Conservation (phyloP, 1,284 basidiomycete genomes). For the Pascua sp. region DNA sequence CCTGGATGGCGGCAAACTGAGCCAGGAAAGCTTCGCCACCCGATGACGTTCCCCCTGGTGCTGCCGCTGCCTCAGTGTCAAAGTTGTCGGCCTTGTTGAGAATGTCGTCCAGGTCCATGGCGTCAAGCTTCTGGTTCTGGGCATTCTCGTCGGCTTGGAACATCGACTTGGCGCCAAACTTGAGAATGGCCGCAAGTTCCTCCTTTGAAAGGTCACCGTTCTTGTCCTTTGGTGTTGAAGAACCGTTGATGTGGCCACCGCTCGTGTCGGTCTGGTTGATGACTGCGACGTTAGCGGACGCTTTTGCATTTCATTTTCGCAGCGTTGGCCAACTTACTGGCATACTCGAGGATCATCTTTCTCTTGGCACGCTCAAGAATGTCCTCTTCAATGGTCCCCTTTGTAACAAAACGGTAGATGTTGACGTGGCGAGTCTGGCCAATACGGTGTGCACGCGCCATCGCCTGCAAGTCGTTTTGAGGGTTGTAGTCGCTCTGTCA, state of each 20-base stretch:
- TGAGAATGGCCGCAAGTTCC: constrained; percentile 95
- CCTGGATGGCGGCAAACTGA: constrained; percentile 92
- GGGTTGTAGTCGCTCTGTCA: constrained; percentile 60
- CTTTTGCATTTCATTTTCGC: not conserved
- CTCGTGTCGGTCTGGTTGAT: constrained; percentile 99
- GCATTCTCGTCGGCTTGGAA: constrained; percentile 93
- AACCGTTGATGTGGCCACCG: constrained; percentile 86
- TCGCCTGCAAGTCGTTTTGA: constrained; percentile 97
- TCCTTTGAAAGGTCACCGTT: constrained; percentile 88
- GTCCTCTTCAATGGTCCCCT: constrained; percentile 99
- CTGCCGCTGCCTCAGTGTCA: constrained; percentile 86
- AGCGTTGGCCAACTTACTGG: constrained; percentile 63
- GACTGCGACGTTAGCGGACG: constrained; percentile 56
- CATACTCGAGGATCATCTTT: constrained; percentile 99
- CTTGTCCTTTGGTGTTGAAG: constrained; percentile 71
- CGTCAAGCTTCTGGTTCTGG: constrained; percentile 93
- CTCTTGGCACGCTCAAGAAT: constrained; percentile 96
- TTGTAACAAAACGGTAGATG: constrained; percentile 95
- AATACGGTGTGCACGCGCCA: constrained; percentile 96
- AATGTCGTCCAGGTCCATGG: constrained; percentile 99
- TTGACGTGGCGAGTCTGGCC: constrained; percentile 97
- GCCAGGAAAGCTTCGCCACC: constrained; percentile 96
- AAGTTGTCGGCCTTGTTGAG: constrained; percentile 95
- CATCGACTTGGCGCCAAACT: constrained; percentile 98
- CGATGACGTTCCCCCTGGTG: constrained; percentile 75